Evolutionary conservation across 1,139 yeast species (phyloP), one percentile per base, ranked within the genome.

Genomic region (Scheffersomyces quercinus): DNA sequence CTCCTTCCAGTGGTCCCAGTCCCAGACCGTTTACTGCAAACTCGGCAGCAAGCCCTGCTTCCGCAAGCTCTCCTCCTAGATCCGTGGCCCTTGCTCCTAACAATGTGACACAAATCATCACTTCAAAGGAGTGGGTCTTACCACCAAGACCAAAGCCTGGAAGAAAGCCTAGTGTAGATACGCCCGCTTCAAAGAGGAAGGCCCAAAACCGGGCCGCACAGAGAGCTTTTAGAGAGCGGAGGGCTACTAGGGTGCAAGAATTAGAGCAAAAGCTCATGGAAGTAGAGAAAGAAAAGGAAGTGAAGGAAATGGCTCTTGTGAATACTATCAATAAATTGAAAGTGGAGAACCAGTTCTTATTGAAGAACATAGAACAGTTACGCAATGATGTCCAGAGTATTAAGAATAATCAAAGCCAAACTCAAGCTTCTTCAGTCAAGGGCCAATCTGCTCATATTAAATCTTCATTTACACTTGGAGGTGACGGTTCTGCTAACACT

Each of bases 181-280:
- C 86, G 0, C 87, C 88, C 1, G 85, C 86, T 1, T 78, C 84
- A 36, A 87, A 88, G 59, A 71, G 97, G 45, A 89, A 90, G 65
- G 96, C 96, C 0, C 97, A 91, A 66, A 91, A 91, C 61, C 74
- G 98, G 47, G 97, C 96, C 24, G 98, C 98, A 3, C 98, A 90
- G 67, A 67, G 98, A 44, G 97, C 97, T 0, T 91, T 90, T 66
- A 67, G 96, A 49, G 89, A 88, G 63, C 69, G 95, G 54, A 65
- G 95, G 55, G 96, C 95, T 14, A 83, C 81, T 8, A 54, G 81
- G 46, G 79, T 77, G 26, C 79, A 77, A 54, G 77, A 73, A 51
- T 54, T 73, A 43, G 76, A 75, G 55, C 65, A 64, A 45, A 66
- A 73, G 59, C 57, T 77, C 64, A 68, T 79, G 59, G 85, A 82